A percentile compares a stretch with the other conserved stretches of the same genome.
These are phyloP conservation scores for Agrocybe praecox DNA, from an alignment of 768 basidiomycete species.

Conservation along the genomic window DNA sequence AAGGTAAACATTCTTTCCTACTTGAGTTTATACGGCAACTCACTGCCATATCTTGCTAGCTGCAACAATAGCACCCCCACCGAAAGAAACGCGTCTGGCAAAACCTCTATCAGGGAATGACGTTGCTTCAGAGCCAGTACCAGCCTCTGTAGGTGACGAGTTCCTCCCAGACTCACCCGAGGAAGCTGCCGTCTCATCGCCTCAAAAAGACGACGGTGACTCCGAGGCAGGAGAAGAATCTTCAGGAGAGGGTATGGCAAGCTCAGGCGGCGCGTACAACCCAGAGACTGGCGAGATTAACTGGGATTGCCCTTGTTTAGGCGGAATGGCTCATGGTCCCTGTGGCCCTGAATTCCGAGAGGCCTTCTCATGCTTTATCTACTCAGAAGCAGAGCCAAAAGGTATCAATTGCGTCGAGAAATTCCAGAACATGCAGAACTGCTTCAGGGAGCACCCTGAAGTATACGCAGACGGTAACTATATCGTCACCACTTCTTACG, in stretches of 20 bases:
- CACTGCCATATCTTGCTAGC: neutral
- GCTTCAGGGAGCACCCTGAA: conserved; percentile 95
- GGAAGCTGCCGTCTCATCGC: conserved; percentile 7
- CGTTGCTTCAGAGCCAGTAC: neutral
- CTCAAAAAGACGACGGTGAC: conserved; percentile 8
- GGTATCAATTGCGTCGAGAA: conserved; percentile 98
- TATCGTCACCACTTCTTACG: neutral
- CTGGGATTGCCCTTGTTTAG: conserved; percentile 99
- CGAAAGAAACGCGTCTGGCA: conserved; percentile 7
- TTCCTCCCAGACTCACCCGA: conserved; percentile 18
- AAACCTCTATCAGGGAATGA: conserved; percentile 7
- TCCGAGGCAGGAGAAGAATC: conserved; percentile 11
- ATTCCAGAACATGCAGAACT: conserved; percentile 97
- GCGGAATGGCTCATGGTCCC: conserved; percentile 97
- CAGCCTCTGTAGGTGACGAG: neutral
- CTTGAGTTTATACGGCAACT: neutral
- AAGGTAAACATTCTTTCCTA: conserved; percentile 20
- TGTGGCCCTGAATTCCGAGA: conserved; percentile 93
- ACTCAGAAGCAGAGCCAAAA: conserved; percentile 93
- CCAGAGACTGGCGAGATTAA: conserved; percentile 99
- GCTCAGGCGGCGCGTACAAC: conserved; percentile 71
- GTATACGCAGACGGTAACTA: conserved; percentile 86
- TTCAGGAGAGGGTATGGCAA: conserved; percentile 11
- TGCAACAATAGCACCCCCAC: neutral
- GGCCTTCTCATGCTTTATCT: conserved; percentile 97